These are phyloP conservation scores for Plectosphaerella cucumerina DNA, from an alignment of 2,329 filamentous ascomycete species.

Conservation along the genomic window DNA sequence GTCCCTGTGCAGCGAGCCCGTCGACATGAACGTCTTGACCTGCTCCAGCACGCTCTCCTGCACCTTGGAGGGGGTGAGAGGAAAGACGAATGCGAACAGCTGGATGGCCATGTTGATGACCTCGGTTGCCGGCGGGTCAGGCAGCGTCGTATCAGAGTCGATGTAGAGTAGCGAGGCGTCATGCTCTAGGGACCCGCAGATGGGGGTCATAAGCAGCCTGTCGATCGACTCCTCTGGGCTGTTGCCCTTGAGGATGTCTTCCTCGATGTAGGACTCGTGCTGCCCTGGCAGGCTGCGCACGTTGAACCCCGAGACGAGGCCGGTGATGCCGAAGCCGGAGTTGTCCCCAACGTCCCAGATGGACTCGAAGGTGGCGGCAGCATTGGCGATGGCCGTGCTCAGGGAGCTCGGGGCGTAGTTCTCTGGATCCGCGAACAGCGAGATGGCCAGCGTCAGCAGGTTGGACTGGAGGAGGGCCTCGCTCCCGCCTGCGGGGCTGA, in stretches of 20 bases:
- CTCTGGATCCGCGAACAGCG: conserved; percentile 89
- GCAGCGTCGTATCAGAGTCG: conserved; percentile 36
- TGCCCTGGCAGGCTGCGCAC: conserved; percentile 68
- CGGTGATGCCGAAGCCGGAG: conserved; percentile 88
- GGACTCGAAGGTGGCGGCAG: conserved; percentile 84
- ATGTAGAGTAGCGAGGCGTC: conserved; percentile 81
- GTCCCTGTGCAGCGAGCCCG: conserved; percentile 75
- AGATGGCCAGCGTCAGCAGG: conserved; percentile 81
- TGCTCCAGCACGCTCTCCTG: conserved; percentile 97
- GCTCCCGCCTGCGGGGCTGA: conserved; percentile 78
- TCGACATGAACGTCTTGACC: conserved; percentile 82
- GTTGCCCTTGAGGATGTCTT: conserved; percentile 42
- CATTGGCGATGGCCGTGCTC: conserved; percentile 86
- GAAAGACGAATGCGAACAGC: conserved; percentile 86
- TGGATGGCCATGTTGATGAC: conserved; percentile 93
- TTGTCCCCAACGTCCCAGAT: conserved; percentile 96
- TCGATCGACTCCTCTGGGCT: conserved; percentile 65
- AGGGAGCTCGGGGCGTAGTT: conserved; percentile 74
- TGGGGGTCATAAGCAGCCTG: conserved; percentile 59
- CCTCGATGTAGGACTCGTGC: conserved; percentile 48
- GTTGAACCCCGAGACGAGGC: conserved; percentile 74
- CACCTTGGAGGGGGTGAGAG: conserved; percentile 82
- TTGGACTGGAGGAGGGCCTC: conserved; percentile 90
- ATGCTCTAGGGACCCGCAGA: conserved; percentile 82
- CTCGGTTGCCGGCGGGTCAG: conserved; percentile 83